Evolutionary conservation across 305 asterid genomes (phyloP), one percentile per base, ranked within the genome.

Genomic region (Rubia balearica): DNA sequence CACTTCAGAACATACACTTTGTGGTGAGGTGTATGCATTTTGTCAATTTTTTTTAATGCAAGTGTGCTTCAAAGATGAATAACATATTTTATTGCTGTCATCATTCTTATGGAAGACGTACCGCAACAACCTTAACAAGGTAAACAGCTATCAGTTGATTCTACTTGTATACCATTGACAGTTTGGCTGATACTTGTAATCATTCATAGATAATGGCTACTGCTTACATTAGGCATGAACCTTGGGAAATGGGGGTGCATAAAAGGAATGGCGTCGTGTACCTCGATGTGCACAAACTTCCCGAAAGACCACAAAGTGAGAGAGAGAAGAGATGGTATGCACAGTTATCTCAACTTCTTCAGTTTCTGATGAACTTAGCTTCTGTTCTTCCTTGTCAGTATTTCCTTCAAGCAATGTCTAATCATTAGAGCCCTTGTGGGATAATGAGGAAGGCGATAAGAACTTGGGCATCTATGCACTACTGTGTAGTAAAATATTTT

Each of bases 161-260:
- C 56, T 7, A 17, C 57, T 46, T 24, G 40, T 64, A 55, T 24
- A 61, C 10, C 36, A 30, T 69, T 67, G 70, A 71, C 56, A 33
- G 69, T 61, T 63, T 57, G 73, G 55, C 40, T 71, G 68, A 46
- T 80, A 70, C 30, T 73, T 38, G 72, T 57, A 73, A 49, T 78
- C 75, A 36, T 83, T 57, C 80, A 72, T 75, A 94, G 99, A 91
- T 94, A 85, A 71, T 94, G 88, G 97, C 96, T 62, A 1, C 36
- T n/a, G n/a, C 97, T 76, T 94, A 94, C 85, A 81, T 83, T 45
- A 86, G 96, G 86, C 85, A 94, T 40, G 99, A 94, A 64, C 88
- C 99, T 57, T 94, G 99, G 99, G 99, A 94, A 83, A 94, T 94
- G 99, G 99, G 99, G 72, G 97, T 91, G 66, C 99, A 94, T 83